A percentile compares a stretch with the other conserved stretches of the same genome.
Conservation (phyloP, 179 eudicot species). For the Beta lomatogona region DNA sequence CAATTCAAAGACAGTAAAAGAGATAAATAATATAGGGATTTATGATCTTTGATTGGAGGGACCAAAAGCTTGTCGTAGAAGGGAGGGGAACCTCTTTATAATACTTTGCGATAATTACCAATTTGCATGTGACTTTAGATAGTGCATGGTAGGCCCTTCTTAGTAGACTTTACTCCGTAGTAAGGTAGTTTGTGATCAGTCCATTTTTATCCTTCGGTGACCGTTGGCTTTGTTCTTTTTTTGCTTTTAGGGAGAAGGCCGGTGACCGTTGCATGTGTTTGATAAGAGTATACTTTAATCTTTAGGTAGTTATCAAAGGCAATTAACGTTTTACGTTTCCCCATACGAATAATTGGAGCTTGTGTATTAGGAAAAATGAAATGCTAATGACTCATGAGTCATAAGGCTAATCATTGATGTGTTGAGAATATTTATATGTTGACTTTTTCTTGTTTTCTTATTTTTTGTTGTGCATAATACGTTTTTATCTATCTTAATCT, state of each 20-base stretch:
- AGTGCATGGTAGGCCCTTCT: constrained; percentile 15
- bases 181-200: background rate
- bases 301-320: constrained; percentile 8
- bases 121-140: constrained; percentile 20
- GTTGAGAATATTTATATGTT: background rate
- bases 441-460: too few species aligned
- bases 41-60: constrained; percentile 8
- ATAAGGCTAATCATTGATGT: background rate
- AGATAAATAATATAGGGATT: background rate
- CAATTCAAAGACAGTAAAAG: background rate
- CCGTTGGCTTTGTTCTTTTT: constrained; percentile 6
- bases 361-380: background rate
- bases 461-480: too few species aligned
- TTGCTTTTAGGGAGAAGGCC: background rate
- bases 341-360: background rate
- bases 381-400: background rate
- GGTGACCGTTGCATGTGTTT: constrained; percentile 19
- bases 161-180: too few species aligned
- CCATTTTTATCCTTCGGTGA: constrained; percentile 3
- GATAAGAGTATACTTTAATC: background rate
- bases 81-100: constrained; percentile 7
- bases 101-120: background rate
- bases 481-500: too few species aligned
- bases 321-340: background rate
- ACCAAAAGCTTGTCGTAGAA: constrained; percentile 17